Percentiles rank a stretch among this genome's conserved stretches.
Conservation (phyloP, 768 basidiomycete species). For the Tulasnella sp. region DNA sequence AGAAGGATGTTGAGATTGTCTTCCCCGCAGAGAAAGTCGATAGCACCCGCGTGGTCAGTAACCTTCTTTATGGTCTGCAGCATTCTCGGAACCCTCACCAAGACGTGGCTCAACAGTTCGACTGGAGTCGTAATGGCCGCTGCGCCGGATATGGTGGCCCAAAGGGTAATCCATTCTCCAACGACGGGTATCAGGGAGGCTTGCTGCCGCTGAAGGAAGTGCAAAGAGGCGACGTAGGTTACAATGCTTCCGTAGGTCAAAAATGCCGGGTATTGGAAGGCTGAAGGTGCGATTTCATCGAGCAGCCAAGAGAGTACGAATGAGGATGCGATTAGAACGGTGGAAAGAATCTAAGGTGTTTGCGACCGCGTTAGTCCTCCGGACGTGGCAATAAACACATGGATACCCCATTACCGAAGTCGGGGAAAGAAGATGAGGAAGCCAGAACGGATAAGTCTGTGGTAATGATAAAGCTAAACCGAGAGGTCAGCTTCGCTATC, state of each 20-base stretch:
- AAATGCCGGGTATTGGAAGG: neutral
- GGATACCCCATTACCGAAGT: conserved; percentile 30
- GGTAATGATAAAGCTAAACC: conserved; percentile 53
- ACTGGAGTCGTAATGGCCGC: neutral
- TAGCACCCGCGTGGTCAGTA: conserved; percentile 24
- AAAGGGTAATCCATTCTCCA: neutral
- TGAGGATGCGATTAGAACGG: conserved; percentile 36
- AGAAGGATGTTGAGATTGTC: conserved; percentile 42
- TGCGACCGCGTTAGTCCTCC: neutral
- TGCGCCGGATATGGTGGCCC: neutral
- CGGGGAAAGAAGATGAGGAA: conserved; percentile 39
- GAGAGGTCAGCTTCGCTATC: neutral
- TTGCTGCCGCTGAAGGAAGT: neutral
- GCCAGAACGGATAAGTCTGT: conserved; percentile 61
- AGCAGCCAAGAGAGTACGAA: conserved; percentile 45
- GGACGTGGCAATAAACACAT: neutral
- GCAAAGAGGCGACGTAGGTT: conserved; percentile 34
- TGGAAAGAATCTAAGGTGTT: conserved; percentile 38
- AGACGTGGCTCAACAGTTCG: neutral
- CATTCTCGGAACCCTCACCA: neutral
- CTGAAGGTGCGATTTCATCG: conserved; percentile 28
- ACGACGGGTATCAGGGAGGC: neutral
- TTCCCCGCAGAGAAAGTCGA: conserved; percentile 49
- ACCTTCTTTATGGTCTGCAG: neutral
- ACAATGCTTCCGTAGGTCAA: conserved; percentile 39